Conservation (phyloP, 1,139 yeast genomes). For the Lodderomyces elongisporus region DNA sequence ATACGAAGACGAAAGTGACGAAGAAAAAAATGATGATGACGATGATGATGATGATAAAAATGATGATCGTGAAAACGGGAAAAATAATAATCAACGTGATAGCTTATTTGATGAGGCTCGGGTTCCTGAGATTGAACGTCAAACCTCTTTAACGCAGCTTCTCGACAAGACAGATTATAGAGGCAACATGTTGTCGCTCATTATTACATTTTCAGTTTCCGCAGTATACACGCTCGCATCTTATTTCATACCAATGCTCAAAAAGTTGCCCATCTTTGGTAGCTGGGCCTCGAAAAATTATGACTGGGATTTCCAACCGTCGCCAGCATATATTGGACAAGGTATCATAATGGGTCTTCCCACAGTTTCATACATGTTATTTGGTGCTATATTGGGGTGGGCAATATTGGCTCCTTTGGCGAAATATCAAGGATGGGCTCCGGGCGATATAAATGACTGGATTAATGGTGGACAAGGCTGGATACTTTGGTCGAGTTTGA, state of each 20-base stretch:
- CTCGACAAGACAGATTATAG: slow-evolving; percentile 27
- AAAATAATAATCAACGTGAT: too few species aligned
- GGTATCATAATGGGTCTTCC: slow-evolving; percentile 97
- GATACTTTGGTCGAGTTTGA: slow-evolving; percentile 90
- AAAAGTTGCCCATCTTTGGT: slow-evolving; percentile 76
- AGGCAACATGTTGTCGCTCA: slow-evolving; percentile 54
- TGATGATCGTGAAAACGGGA: background rate
- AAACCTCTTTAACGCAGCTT: slow-evolving; percentile 7
- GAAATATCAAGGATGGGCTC: slow-evolving; percentile 71
- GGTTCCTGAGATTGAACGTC: slow-evolving; percentile 1
- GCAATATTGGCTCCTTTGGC: slow-evolving; percentile 80
- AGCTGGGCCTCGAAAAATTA: slow-evolving; percentile 54
- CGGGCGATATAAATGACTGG: slow-evolving; percentile 90
- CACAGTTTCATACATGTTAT: slow-evolving; percentile 84
- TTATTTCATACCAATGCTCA: slow-evolving; percentile 67
- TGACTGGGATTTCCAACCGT: slow-evolving; percentile 87
- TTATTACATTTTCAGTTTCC: slow-evolving; percentile 60
- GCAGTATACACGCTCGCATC: slow-evolving; percentile 67
- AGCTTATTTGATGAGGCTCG: too few species aligned
- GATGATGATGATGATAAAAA: slow-evolving; percentile 3
- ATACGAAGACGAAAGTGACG: slow-evolving; percentile 31
- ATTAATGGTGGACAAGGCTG: slow-evolving; percentile 93
- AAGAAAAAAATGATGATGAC: background rate
- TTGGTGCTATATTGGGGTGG: slow-evolving; percentile 92
- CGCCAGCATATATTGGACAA: slow-evolving; percentile 96